Percentiles rank a stretch among this genome's conserved stretches.
Conservation (phyloP, 257 asterid species). For the Prunella vulgaris region DNA sequence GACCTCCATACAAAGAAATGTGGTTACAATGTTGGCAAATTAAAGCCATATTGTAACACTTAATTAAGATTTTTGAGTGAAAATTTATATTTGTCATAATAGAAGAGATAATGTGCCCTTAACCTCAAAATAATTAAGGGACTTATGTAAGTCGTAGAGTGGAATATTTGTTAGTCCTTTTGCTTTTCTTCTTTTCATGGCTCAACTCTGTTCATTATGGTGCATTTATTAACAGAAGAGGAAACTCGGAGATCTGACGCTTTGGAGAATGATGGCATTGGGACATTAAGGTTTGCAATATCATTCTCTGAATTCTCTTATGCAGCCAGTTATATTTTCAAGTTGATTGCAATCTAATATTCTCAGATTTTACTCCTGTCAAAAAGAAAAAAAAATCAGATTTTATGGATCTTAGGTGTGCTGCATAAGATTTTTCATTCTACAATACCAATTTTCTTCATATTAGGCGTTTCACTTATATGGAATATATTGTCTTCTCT, state of each 20-base stretch:
- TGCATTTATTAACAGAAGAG: slow-evolving; percentile 55
- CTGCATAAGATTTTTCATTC: not conserved
- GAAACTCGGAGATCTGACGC: slow-evolving; percentile 76
- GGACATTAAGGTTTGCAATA: slow-evolving; percentile 54
- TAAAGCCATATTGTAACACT: not conserved
- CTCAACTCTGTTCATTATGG: slow-evolving; percentile 16
- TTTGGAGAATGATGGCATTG: slow-evolving; percentile 64
- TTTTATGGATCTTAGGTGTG: not conserved
- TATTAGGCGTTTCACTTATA: slow-evolving; percentile 17
- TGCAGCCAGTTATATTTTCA: not conserved
- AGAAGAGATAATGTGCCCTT: not conserved
- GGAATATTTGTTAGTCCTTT: not conserved
- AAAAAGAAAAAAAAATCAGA: too few relatives aligned
- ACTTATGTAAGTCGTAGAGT: not conserved
- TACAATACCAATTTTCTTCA: not conserved
- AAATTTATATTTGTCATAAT: not conserved
- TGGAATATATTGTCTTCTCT: slow-evolving; percentile 9
- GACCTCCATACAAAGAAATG: not conserved
- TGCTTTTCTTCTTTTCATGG: slow-evolving; percentile 7
- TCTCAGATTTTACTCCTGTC: not conserved
- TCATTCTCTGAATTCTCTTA: slow-evolving; percentile 11
- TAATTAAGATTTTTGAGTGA: not conserved
- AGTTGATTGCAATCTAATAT: not conserved
- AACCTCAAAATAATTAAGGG: too few relatives aligned
- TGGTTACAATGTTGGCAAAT: not conserved